A percentile compares a stretch with the other conserved stretches of the same genome.
These are phyloP conservation scores for Podospora bellae-mahoneyi DNA, from an alignment of 495 filamentous ascomycete genomes.

Conservation along the genomic window DNA sequence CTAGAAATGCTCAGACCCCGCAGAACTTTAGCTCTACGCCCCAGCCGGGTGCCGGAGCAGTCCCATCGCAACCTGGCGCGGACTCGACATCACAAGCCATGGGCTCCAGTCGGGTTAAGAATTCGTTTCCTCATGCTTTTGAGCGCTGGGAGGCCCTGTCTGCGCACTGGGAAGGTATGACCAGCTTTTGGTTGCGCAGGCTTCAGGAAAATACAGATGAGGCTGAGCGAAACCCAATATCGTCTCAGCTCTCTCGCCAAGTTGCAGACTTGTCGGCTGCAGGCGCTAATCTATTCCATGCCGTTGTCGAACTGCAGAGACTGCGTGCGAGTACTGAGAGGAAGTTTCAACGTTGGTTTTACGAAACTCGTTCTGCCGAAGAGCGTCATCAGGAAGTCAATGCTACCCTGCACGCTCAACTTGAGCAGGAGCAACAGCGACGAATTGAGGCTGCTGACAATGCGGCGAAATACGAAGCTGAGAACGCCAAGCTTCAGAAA, in stretches of 20 bases:
- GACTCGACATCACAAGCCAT: constrained; percentile 27
- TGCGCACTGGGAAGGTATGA: constrained; percentile 96
- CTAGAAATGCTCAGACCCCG: constrained; percentile 22
- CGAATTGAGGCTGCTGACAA: constrained; percentile 62
- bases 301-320: constrained; percentile 94
- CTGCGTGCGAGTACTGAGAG: constrained; percentile 91
- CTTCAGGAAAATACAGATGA: constrained; percentile 87
- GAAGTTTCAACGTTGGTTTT: constrained; percentile 99
- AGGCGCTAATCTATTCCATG: constrained; percentile 95
- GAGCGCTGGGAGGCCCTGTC: constrained; percentile 96
- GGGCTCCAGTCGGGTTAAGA: constrained; percentile 38
- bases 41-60: constrained; percentile 15
- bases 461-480: constrained; percentile 60
- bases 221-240: constrained; percentile 73
- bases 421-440: constrained; percentile 68
- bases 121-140: constrained; percentile 89
- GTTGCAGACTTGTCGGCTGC: constrained; percentile 94
- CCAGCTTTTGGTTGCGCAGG: constrained; percentile 92
- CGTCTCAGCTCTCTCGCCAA: constrained; percentile 83
- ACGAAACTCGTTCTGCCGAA: constrained; percentile 84
- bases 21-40: constrained; percentile 21
- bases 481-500: constrained; percentile 66
- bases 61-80: constrained; percentile 33
- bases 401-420: constrained; percentile 67
- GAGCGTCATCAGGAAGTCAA: constrained; percentile 83